A percentile compares a stretch with the other conserved stretches of the same genome.
Conservation (phyloP, 1,284 basidiomycete species). For the Cutaneotrichosporon sp. region DNA sequence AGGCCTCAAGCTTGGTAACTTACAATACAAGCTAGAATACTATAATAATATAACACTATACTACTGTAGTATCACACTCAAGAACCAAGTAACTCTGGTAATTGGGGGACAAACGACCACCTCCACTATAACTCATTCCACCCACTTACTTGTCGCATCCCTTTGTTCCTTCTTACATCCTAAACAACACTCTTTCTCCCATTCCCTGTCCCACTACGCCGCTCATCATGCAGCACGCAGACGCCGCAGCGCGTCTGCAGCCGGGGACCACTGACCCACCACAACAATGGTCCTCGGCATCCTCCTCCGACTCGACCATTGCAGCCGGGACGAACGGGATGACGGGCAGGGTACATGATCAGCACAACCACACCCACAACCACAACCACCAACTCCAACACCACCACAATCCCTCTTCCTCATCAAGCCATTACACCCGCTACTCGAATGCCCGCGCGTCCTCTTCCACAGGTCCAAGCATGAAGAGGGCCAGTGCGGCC, state of each 20-base stretch:
- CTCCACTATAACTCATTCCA: neutral
- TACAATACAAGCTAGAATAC: no score
- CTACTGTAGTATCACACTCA: no score
- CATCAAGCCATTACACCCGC: neutral
- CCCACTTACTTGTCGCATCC: neutral
- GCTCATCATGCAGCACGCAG: conserved; percentile 3
- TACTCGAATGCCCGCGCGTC: conserved; percentile 1
- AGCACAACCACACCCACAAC: neutral
- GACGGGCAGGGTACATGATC: neutral
- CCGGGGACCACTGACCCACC: neutral
- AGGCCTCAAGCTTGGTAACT: no score
- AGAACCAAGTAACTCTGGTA: no score
- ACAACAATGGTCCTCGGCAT: neutral
- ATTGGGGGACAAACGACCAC: no score
- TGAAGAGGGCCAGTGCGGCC: conserved; percentile 1
- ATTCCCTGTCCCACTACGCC: neutral
- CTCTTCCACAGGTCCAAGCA: conserved; percentile 5
- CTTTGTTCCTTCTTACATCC: neutral
- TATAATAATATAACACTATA: no score
- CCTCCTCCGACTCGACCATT: neutral
- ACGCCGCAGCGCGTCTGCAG: conserved; percentile 9
- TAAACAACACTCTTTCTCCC: neutral
- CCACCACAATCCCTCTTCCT: neutral
- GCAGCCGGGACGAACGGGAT: neutral
- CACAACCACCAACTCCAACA: conserved; percentile 5